Conservation (phyloP, 768 basidiomycete species). For the Naematelia aurantialba region DNA sequence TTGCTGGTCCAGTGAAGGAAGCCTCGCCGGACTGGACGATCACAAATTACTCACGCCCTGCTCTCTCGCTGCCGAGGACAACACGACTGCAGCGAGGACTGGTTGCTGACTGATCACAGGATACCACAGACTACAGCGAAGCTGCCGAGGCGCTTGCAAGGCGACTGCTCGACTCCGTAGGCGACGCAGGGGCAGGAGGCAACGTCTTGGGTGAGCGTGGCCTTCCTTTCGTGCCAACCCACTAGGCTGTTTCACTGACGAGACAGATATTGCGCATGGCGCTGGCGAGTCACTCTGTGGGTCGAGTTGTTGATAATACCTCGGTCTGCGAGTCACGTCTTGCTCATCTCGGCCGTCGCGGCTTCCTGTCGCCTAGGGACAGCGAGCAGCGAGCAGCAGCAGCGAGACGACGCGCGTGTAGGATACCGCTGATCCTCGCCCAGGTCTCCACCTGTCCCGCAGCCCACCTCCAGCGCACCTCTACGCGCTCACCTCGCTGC, state of each 20-base stretch:
- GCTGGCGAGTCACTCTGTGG: conserved; percentile 38
- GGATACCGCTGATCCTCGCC: not conserved
- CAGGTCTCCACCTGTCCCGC: conserved; percentile 28
- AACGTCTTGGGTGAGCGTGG: conserved; percentile 27
- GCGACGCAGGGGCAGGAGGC: conserved; percentile 16
- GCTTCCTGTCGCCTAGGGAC: no score
- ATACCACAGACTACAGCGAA: conserved; percentile 23
- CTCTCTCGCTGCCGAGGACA: no score
- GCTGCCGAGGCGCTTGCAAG: conserved; percentile 31
- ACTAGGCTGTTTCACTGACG: not conserved
- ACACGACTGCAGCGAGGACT: no score
- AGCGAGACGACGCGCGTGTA: no score
- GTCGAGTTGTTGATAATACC: no score
- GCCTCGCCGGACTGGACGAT: no score
- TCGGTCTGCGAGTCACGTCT: not conserved
- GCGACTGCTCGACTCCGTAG: conserved; percentile 30
- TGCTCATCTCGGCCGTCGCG: conserved; percentile 1
- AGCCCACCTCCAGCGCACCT: conserved; percentile 23
- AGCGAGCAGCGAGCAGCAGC: no score
- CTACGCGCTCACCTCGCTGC: conserved; percentile 28
- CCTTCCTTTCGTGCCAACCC: not conserved
- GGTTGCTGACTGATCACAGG: conserved; percentile 8
- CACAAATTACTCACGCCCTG: no score
- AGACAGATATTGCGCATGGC: conserved; percentile 42
- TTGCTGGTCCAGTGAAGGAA: no score